These are phyloP conservation scores for Venustampulla echinocandica DNA, from an alignment of 495 filamentous ascomycete species.

Conservation along the genomic window DNA sequence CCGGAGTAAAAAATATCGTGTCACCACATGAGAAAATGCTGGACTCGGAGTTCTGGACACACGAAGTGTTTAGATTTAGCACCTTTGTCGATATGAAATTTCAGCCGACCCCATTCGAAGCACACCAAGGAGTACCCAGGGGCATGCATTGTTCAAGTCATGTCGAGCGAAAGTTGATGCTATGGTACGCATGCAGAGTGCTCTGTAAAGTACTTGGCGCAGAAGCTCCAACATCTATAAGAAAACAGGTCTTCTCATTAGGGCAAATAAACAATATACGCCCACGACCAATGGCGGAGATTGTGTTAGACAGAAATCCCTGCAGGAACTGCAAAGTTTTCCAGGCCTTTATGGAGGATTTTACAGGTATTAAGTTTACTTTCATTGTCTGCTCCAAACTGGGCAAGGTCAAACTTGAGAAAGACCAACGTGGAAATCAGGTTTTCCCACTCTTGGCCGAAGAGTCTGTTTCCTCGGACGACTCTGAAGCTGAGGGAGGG, in stretches of 20 bases:
- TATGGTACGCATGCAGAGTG: too few species aligned
- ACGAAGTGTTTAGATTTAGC: neutral
- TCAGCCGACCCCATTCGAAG: too few species aligned
- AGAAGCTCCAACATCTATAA: too few species aligned
- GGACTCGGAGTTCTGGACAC: neutral
- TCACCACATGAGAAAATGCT: neutral
- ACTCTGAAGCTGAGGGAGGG: too few species aligned
- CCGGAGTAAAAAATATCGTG: neutral
- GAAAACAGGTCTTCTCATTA: too few species aligned
- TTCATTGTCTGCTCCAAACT: neutral
- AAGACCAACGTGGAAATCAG: neutral
- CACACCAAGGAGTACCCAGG: too few species aligned
- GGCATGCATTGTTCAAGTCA: too few species aligned
- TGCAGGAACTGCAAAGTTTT: neutral
- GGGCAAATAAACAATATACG: too few species aligned
- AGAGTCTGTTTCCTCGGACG: neutral
- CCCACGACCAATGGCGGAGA: neutral
- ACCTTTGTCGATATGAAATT: too few species aligned
- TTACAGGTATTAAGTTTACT: neutral
- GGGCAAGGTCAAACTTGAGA: neutral
- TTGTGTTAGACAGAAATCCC: neutral
- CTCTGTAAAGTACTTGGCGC: too few species aligned
- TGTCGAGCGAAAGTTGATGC: too few species aligned
- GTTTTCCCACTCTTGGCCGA: neutral
- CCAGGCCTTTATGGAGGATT: too few species aligned